A percentile compares a stretch with the other conserved stretches of the same genome.
Conservation (phyloP, 257 asterid species). For the Leonotis leonurus region DNA sequence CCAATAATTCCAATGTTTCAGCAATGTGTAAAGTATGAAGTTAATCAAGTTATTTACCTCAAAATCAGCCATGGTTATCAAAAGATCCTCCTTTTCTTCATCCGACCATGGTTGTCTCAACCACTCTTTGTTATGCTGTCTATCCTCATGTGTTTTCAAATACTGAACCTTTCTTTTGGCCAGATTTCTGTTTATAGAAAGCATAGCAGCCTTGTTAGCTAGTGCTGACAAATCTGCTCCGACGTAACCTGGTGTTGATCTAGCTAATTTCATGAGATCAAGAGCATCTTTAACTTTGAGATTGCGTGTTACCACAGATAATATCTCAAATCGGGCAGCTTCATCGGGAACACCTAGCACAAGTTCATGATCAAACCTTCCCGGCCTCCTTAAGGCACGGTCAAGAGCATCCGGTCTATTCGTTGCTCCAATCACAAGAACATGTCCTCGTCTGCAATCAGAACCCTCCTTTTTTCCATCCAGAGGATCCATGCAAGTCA, state of each 20-base stretch:
- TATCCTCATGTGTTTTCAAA: too few species aligned
- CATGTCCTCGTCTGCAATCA: conserved; percentile 36
- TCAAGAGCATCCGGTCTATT: conserved; percentile 81
- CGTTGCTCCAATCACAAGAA: conserved; percentile 83
- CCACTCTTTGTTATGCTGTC: conserved; percentile 15
- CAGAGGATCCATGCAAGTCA: conserved; percentile 76
- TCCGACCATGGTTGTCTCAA: conserved; percentile 55
- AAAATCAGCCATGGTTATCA: conserved; percentile 54
- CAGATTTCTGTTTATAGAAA: conserved; percentile 72
- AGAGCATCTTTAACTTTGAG: conserved; percentile 67
- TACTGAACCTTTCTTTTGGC: conserved; percentile 40
- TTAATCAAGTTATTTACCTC: too few species aligned
- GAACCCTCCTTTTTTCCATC: conserved; percentile 18
- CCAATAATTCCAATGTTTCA: too few species aligned
- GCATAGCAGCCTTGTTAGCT: conserved; percentile 58
- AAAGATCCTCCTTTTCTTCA: conserved; percentile 50
- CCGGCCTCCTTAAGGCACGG: conserved; percentile 86
- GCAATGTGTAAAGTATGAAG: too few species aligned
- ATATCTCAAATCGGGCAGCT: conserved; percentile 55
- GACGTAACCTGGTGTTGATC: conserved; percentile 76
- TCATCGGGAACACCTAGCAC: conserved; percentile 74
- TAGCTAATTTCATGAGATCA: conserved; percentile 70
- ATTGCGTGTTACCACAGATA: conserved; percentile 43
- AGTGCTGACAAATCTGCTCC: conserved; percentile 84
- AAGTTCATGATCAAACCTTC: conserved; percentile 84